phyloP scores from a whole-genome alignment of 129 eudicot genomes.

The Rutidosis leptorrhynchoides region DNA sequence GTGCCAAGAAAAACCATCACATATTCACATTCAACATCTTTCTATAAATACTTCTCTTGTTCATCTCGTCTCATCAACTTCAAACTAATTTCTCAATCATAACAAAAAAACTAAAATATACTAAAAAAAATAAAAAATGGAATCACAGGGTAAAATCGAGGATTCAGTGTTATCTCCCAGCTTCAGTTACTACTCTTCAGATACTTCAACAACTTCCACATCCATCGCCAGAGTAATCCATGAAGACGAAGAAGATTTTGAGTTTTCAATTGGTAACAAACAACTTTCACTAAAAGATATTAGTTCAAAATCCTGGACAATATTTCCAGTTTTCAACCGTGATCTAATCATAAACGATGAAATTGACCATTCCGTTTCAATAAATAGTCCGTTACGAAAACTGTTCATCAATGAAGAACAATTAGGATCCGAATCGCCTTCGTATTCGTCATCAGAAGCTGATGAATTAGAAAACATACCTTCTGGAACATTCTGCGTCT shows the following conservation, averaged over 20 bases:
- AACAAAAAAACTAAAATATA: background rate
- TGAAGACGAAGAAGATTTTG: conserved; percentile 41
- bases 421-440: conserved; percentile 21
- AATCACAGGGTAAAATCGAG: background rate
- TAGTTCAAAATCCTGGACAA: conserved; percentile 21
- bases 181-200: conserved; percentile 46
- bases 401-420: conserved; percentile 26
- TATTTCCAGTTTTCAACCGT: conserved; percentile 53
- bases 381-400: conserved; percentile 24
- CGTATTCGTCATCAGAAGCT: conserved; percentile 54
- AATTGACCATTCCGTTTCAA: background rate
- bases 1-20: background rate
- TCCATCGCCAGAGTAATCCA: conserved; percentile 26
- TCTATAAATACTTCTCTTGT: conserved; percentile 22
- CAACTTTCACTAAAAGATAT: conserved; percentile 7
- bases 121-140: background rate
- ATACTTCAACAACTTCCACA: conserved; percentile 26
- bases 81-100: background rate
- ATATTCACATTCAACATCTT: background rate
- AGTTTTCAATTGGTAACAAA: conserved; percentile 11
- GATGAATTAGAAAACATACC: conserved; percentile 49
- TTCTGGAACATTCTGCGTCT: conserved; percentile 54
- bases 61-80: background rate
- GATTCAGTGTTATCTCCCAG: conserved; percentile 29
- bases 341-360: conserved; percentile 10